phyloP scores from a whole-genome alignment of 2,329 filamentous ascomycete genomes.

The Xylariales sp. region DNA sequence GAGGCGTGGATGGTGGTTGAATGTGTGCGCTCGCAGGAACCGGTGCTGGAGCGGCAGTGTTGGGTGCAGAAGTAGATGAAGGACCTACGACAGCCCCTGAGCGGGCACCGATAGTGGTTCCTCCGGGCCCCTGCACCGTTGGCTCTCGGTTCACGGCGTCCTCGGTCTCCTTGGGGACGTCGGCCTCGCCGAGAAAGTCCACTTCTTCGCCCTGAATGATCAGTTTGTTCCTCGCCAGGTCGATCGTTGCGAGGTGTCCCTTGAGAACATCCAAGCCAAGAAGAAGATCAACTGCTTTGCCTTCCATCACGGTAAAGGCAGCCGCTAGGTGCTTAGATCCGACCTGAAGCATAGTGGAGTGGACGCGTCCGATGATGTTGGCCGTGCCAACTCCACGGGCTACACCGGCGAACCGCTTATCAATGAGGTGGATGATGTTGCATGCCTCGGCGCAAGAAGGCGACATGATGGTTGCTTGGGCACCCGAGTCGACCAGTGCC shows the following conservation, averaged over 20 bases:
- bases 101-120: constrained; percentile 80
- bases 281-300: constrained; percentile 90
- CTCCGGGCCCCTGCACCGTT: constrained; percentile 77
- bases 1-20: constrained; percentile 15
- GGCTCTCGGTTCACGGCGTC: constrained; percentile 74
- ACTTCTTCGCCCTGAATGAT: constrained; percentile 87
- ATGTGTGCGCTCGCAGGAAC: constrained; percentile 9
- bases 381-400: constrained; percentile 93
- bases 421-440: constrained; percentile 93
- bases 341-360: constrained; percentile 92
- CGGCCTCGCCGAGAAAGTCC: constrained; percentile 84
- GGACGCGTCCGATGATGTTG: constrained; percentile 89
- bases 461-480: constrained; percentile 98
- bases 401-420: constrained; percentile 86
- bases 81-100: constrained; percentile 68
- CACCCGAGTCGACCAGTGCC: constrained; percentile 94
- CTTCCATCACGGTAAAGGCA: constrained; percentile 99
- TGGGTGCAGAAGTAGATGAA: constrained; percentile 11
- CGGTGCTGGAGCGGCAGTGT: constrained; percentile 12
- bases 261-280: constrained; percentile 96
- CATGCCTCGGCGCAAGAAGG: constrained; percentile 86
- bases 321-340: constrained; percentile 83
- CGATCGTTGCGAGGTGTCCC: constrained; percentile 88
- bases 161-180: constrained; percentile 83
- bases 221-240: constrained; percentile 78